Evolutionary conservation across 148 eudicot species (phyloP), one percentile per base, ranked within the genome.

Genomic region (Beta vulgaris): DNA sequence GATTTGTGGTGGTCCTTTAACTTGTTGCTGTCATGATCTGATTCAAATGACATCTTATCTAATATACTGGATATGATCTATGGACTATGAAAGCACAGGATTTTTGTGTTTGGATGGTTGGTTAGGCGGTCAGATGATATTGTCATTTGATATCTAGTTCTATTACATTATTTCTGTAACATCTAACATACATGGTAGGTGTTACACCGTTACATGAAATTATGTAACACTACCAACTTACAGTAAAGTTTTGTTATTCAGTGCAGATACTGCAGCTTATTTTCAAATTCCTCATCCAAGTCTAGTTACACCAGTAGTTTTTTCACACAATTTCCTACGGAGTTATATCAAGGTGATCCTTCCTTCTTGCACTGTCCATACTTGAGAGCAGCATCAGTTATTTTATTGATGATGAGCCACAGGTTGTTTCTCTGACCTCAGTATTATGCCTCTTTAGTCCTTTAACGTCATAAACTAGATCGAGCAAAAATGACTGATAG

Each of bases 341-440:
- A 59, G 72, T 53, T 25, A 39, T 49, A 25, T 64, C 23, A 28
- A 75, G 67, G 67, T 62, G 28, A 59, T 28, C 19, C 68, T 40
- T 73, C 65, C 8, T 40, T 42, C 23, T n/a, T n/a, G n/a, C n/a
- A 49, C 49, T 34, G 36, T 53, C 42, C n/a, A 4, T 39, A 21
- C n/a, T 37, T 53, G 31, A 16, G 67, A 57, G 43, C 66, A 19
- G 44, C 19, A 55, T 31, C 35, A 59, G 67, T 57, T 73, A 42
- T 55, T 59, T 37, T 26, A 21, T 54, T 44, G 54, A 48, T 53
- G 35, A 16, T 31, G 6, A 28, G 11, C 51, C 31, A 11, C 35
- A 76, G 55, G 62, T 77, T 42, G 40, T 60, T 19, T 63, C 8
- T 40, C 72, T 19, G 2, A n/a, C 57, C 66, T 64, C 13, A 60